These are phyloP conservation scores for Chrysosporium keratinophilum DNA, from an alignment of 2,329 filamentous ascomycete species.

Conservation along the genomic window DNA sequence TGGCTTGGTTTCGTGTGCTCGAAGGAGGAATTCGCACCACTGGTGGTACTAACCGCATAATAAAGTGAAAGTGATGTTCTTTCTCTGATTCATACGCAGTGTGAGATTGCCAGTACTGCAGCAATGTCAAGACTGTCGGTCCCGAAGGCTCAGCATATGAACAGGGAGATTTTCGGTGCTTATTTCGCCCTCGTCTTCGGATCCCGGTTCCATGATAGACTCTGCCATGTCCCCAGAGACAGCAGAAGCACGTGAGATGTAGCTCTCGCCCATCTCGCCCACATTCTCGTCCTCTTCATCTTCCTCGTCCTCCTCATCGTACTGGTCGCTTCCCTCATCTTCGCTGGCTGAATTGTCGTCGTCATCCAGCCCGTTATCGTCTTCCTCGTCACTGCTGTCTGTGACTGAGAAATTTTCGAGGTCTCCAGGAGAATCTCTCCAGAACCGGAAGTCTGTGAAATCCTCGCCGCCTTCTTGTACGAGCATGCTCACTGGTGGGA, in stretches of 20 bases:
- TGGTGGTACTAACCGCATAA: neutral
- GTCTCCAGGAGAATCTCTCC: constrained; percentile 75
- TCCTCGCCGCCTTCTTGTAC: constrained; percentile 85
- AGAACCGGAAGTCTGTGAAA: constrained; percentile 95
- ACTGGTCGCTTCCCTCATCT: constrained; percentile 42
- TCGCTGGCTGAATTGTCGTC: constrained; percentile 40
- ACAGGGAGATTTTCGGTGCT: constrained; percentile 13
- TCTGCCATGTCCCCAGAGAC: constrained; percentile 35
- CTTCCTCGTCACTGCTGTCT: constrained; percentile 51
- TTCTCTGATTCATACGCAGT: neutral
- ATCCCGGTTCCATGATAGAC: constrained; percentile 29
- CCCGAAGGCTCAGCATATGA: neutral
- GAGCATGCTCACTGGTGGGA: constrained; percentile 78
- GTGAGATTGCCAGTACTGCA: neutral
- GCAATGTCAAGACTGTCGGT: neutral
- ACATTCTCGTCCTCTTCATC: constrained; percentile 33
- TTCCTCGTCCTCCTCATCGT: constrained; percentile 31
- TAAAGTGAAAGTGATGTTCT: neutral
- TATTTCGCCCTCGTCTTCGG: constrained; percentile 31
- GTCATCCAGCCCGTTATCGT: constrained; percentile 44
- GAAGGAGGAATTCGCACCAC: neutral
- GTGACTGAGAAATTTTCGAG: constrained; percentile 82
- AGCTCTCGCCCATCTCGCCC: constrained; percentile 43
- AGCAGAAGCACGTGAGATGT: constrained; percentile 44
- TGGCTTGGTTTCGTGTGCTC: neutral